Base-by-base conservation (phyloP, 345 rosid species). In the Linum trigynum region DNA sequence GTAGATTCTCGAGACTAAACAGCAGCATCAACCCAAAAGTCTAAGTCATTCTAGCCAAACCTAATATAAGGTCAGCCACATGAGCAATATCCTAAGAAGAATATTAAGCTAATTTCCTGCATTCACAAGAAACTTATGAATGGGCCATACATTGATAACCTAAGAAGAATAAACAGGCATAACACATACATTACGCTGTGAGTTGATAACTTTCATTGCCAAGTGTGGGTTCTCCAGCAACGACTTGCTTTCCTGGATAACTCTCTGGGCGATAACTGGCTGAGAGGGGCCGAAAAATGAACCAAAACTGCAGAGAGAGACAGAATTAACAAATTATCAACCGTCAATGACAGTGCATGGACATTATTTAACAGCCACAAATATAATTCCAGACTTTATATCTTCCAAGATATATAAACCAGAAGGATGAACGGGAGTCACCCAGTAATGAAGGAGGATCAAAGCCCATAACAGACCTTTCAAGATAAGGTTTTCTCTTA, bases 241-340 rank as follows among this genome's bases (percentile, higher is more conserved):
- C 10, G 95, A 84, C 80, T 95, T 91, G 92, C 92, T 95, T 77
- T 95, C 97, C 77, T 84, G 89, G 68, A 95, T 91, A 68, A 95
- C 99, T 75, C 99, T 87, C 5, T 76, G 86, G 11, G 99, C 83
- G 68, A 95, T 89, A 62, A 85, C 87, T 57, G 99, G 95, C 79
- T 74, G 80, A 9, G 97, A 86, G 66, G 96, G 96, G 41, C 99
- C 97, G 84, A 88, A 94, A 78, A 94, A 94, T 42, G 96, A 91
- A 23, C 99, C 99, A 77, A 72, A 91, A 64, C 99, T 91, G 87
- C 75, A 75, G 14, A 57, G 58, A 64, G 36, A 39, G 32, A 23
- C 32, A 23, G 39, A 36, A 59, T 10, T 14, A 59, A 23, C 62
- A 23, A 23, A 23, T 23, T 23, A 23, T 23, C 32, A 23, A 23